Evolutionary conservation across 1,139 yeast genomes (phyloP).

Genomic region (Pichia cactophila): DNA sequence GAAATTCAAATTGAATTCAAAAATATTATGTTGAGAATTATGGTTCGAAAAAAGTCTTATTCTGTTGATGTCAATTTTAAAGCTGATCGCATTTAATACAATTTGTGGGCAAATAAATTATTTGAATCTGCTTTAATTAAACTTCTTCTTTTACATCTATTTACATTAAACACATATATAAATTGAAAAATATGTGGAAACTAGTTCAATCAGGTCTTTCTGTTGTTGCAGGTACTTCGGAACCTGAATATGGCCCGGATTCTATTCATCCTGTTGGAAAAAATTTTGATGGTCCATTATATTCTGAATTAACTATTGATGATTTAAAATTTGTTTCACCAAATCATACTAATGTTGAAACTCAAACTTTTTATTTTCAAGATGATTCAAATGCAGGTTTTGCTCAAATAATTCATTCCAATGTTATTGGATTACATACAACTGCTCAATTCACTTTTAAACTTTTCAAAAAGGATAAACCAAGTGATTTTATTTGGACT

Average conservation of each 20-base stretch:
- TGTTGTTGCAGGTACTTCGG: conserved; percentile 93
- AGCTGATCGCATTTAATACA: neutral
- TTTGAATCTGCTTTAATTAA: neutral
- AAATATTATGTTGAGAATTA: no score
- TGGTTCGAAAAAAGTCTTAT: no score
- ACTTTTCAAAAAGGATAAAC: conserved; percentile 48
- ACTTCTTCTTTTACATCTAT: neutral
- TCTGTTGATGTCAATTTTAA: no score
- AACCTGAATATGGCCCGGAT: conserved; percentile 91
- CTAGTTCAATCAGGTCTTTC: conserved; percentile 49
- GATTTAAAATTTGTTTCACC: conserved; percentile 78
- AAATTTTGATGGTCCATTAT: conserved; percentile 39
- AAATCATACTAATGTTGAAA: conserved; percentile 82
- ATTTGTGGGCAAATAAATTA: neutral
- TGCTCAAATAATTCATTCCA: conserved; percentile 91
- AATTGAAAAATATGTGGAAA: conserved; percentile 25
- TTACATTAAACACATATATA: neutral
- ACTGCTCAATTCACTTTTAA: conserved; percentile 95
- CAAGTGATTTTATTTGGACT: conserved; percentile 65
- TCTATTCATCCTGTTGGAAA: conserved; percentile 81
- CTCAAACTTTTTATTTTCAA: conserved; percentile 83
- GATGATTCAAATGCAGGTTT: conserved; percentile 67
- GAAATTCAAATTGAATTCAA: no score
- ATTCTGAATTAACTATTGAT: conserved; percentile 40
- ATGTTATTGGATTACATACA: conserved; percentile 78